Percentiles rank a stretch among this genome's conserved stretches.
Conservation (phyloP, 176 grass and related monocot species). For the Oryza longistaminata region DNA sequence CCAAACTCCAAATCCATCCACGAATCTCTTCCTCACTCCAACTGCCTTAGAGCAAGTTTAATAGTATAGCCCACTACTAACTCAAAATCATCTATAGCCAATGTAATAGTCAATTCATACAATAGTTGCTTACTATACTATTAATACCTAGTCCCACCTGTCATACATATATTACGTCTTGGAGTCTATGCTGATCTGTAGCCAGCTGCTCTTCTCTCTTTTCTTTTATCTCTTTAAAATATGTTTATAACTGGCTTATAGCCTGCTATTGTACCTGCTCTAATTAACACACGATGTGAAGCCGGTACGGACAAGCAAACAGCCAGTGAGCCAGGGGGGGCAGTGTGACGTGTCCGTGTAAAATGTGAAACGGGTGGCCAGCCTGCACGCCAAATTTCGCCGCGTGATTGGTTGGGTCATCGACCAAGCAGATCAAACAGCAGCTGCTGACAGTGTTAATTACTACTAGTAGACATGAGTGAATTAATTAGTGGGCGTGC, state of each 20-base stretch:
- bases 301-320: slow-evolving; percentile 50
- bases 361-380: slow-evolving; percentile 36
- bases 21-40: neutral
- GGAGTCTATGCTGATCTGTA: too few species aligned
- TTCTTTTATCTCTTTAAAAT: too few species aligned
- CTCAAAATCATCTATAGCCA: too few species aligned
- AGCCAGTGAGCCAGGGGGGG: neutral
- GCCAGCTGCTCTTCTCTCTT: too few species aligned
- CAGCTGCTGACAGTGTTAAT: neutral
- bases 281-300: neutral
- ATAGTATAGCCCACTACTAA: too few species aligned
- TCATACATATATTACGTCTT: too few species aligned
- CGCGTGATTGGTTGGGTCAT: slow-evolving; percentile 22
- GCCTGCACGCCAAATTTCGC: slow-evolving; percentile 12
- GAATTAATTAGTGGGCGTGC: slow-evolving; percentile 2
- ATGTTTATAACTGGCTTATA: too few species aligned
- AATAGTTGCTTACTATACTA: too few species aligned
- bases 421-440: neutral
- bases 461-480: neutral
- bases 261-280: too few species aligned
- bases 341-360: slow-evolving; percentile 32
- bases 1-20: neutral
- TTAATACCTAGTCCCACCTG: too few species aligned
- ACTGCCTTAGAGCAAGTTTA: too few species aligned
- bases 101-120: too few species aligned